Percentiles rank a stretch among this genome's conserved stretches.
phyloP scores from a whole-genome alignment of 352 stramenopile species.

The Phytophthora pistaciae region DNA sequence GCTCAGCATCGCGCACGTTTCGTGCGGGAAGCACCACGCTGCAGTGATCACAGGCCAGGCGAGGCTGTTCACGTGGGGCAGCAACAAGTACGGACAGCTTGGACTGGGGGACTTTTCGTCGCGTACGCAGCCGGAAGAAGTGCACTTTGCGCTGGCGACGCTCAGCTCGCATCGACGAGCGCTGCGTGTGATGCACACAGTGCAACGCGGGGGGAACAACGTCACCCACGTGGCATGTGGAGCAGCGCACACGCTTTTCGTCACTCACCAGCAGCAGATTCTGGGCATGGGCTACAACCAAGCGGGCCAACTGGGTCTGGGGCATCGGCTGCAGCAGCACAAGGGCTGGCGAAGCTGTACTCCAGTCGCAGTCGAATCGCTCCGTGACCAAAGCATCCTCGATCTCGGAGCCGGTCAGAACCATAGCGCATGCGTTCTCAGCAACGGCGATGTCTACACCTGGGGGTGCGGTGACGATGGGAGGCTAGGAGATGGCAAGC shows the following conservation, averaged over 20 bases:
- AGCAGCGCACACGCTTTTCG: constrained; percentile 75
- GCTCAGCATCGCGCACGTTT: constrained; percentile 55
- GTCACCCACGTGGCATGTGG: constrained; percentile 77
- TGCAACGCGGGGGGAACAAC: constrained; percentile 58
- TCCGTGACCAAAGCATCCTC: constrained; percentile 69
- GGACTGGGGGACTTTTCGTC: constrained; percentile 66
- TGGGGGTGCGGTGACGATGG: constrained; percentile 84
- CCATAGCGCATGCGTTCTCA: constrained; percentile 77
- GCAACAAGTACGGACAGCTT: constrained; percentile 80
- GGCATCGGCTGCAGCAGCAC: constrained; percentile 67
- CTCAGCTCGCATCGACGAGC: constrained; percentile 61
- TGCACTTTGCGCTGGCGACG: constrained; percentile 56
- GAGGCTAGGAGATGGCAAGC: constrained; percentile 54
- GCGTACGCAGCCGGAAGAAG: constrained; percentile 51
- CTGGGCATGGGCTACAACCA: constrained; percentile 86
- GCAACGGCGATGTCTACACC: constrained; percentile 76
- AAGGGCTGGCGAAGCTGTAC: constrained; percentile 78
- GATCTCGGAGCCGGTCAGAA: constrained; percentile 79
- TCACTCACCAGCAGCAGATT: constrained; percentile 83
- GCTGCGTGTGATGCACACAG: constrained; percentile 67
- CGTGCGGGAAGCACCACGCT: constrained; percentile 79
- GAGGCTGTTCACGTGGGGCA: constrained; percentile 78
- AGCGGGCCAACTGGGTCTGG: constrained; percentile 72
- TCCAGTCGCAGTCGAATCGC: constrained; percentile 53
- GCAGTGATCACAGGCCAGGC: constrained; percentile 69